Percentiles rank a stretch among this genome's conserved stretches.
Evolutionary conservation across 192 early-diverging fungal species (phyloP).

Genomic region (Glomus cerebriforme): DNA sequence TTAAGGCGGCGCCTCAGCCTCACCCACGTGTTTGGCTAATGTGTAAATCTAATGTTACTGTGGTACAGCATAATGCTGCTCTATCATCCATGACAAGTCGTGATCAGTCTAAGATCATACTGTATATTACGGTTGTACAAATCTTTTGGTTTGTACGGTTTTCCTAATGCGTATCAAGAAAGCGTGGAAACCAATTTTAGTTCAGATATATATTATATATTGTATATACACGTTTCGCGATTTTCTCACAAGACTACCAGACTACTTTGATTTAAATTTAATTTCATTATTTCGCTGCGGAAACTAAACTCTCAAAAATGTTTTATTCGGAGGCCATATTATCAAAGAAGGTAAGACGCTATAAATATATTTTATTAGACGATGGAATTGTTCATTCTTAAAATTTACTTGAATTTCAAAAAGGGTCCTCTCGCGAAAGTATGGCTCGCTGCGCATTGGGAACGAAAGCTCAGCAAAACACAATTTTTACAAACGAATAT

Average conservation of each 20-base stretch:
- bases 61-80: no score
- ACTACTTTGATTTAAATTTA: background rate
- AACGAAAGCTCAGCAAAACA: constrained; percentile 92
- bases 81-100: no score
- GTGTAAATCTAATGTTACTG: no score
- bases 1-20: no score
- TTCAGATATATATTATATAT: background rate
- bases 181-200: background rate
- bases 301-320: constrained; percentile 44
- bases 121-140: no score
- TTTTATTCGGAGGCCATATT: constrained; percentile 80
- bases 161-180: background rate
- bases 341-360: constrained; percentile 58
- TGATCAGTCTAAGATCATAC: no score
- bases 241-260: background rate
- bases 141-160: background rate
- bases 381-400: background rate
- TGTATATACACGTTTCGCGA: background rate
- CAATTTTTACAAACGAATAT: constrained; percentile 97
- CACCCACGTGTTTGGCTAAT: no score
- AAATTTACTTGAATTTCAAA: background rate
- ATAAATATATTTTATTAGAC: background rate
- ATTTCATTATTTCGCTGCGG: background rate
- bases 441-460: constrained; percentile 98
- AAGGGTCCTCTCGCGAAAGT: constrained; percentile 88